Percentiles rank a stretch among this genome's conserved stretches.
These are phyloP conservation scores for Ceratobasidium sp. DNA, from an alignment of 1,284 basidiomycete species.

Conservation along the genomic window DNA sequence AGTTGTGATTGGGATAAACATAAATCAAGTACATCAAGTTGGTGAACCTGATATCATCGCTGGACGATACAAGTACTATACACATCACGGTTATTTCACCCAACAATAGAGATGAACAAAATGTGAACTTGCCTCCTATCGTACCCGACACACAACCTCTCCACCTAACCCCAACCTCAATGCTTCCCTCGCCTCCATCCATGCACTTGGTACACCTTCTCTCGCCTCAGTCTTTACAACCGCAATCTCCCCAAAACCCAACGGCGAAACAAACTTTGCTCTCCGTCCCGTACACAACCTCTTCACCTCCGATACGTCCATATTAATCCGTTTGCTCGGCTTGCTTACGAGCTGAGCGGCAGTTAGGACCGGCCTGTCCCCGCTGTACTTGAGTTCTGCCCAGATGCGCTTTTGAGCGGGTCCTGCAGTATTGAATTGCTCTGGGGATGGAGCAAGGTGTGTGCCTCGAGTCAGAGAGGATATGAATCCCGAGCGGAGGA, in stretches of 20 bases:
- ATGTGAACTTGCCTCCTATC: slow-evolving; percentile 56
- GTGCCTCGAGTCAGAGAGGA: slow-evolving; percentile 86
- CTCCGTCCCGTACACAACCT: slow-evolving; percentile 79
- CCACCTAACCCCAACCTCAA: slow-evolving; percentile 73
- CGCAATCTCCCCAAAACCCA: slow-evolving; percentile 89
- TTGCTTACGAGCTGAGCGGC: slow-evolving; percentile 80
- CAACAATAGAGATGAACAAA: too few species aligned
- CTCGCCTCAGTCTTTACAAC: slow-evolving; percentile 78
- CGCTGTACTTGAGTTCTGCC: slow-evolving; percentile 91
- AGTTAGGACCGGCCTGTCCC: slow-evolving; percentile 83
- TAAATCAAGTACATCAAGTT: too few species aligned
- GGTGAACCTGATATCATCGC: too few species aligned
- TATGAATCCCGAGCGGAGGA: slow-evolving; percentile 89
- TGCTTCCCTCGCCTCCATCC: slow-evolving; percentile 80
- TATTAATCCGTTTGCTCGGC: slow-evolving; percentile 79
- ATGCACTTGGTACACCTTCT: slow-evolving; percentile 50
- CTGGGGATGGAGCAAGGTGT: slow-evolving; percentile 71
- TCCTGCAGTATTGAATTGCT: slow-evolving; percentile 67
- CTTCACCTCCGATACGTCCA: slow-evolving; percentile 79
- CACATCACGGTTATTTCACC: too few species aligned
- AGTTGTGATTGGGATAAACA: too few species aligned
- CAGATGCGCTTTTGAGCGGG: slow-evolving; percentile 82
- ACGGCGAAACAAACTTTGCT: slow-evolving; percentile 77
- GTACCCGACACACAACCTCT: slow-evolving; percentile 81
- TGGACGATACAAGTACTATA: too few species aligned